Base-by-base conservation (phyloP, 176 grass and related monocot genomes). In the Saccharum officinarum region DNA sequence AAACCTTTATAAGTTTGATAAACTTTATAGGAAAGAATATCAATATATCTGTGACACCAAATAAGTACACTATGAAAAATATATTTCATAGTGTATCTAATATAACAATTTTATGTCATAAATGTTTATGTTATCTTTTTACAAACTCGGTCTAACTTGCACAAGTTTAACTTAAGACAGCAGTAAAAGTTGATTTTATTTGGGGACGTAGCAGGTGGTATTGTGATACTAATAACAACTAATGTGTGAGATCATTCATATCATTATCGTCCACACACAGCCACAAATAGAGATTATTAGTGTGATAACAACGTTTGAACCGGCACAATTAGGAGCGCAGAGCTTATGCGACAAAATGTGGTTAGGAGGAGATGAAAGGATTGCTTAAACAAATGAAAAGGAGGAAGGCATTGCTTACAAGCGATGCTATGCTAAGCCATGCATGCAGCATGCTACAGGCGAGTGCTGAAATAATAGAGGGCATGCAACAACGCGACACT, bases 351-450 rank as follows among this genome's bases (percentile, higher is more conserved):
- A 77, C 62, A 59, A 70, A 71, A 86, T 79, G 15, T 46, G 38
- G 79, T 61, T 82, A 67, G 71, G 62, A 69, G 26, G 59, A 50
- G 49, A 70, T 69, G 52, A 7, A 13, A 44, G 46, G 85, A 82
- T 87, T 25, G 47, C 25, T 87, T 87, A 82, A 82, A 76, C 36
- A 76, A 82, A 87, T 68, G n/a, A 20, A 87, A 76, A 82, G 45
- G 71, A 69, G 31, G 57, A 22, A 55, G 25, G 68, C 38, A 49
- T 86, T 86, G 84, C 84, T 71, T 71, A 11, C 50, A 78, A 74
- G 42, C 30, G 82, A 76, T 71, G 64, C 18, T 17, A 66, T 25
- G 26, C 26, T 25, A 50, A 49, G 40, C 39, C 11, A 11, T 7
- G 38, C 38, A 80, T 22, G 7, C 54, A 54, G 54, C 54, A 57